phyloP scores from a whole-genome alignment of 495 filamentous ascomycete species.

The Podospora bellae-mahoneyi region DNA sequence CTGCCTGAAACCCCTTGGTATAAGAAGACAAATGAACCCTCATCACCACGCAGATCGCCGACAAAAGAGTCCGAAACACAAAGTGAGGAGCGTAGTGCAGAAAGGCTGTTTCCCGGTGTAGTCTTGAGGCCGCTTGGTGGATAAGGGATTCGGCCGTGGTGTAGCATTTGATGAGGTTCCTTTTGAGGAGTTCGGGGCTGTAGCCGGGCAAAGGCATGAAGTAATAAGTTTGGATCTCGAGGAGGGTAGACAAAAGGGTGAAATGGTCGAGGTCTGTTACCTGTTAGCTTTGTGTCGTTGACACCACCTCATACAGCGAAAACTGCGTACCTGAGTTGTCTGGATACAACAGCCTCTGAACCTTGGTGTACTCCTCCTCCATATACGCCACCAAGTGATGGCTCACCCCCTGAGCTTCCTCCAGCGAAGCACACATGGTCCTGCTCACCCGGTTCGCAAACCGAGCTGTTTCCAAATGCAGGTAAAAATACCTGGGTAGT shows the following conservation, averaged over 20 bases:
- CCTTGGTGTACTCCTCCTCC: conserved; percentile 43
- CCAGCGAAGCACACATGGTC: conserved; percentile 40
- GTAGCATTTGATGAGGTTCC: conserved; percentile 41
- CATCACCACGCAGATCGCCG: conserved; percentile 39
- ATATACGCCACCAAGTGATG: conserved; percentile 39
- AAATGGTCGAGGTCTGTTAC: conserved; percentile 39
- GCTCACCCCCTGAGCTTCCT: conserved; percentile 41
- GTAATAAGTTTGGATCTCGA: conserved; percentile 48
- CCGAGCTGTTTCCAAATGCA: conserved; percentile 42
- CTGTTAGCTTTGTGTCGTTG: background rate
- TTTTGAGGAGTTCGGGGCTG: conserved; percentile 36
- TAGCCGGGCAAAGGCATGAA: conserved; percentile 40
- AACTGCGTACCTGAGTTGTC: conserved; percentile 37
- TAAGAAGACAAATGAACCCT: conserved; percentile 40
- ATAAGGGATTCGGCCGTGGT: conserved; percentile 40
- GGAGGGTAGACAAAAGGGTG: conserved; percentile 38
- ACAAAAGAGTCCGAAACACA: conserved; percentile 38
- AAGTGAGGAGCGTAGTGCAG: conserved; percentile 42
- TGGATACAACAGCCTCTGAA: conserved; percentile 40
- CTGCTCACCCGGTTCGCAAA: conserved; percentile 41
- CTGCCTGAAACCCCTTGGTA: conserved; percentile 23
- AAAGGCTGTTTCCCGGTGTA: conserved; percentile 34
- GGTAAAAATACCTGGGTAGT: conserved; percentile 38
- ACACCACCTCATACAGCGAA: background rate
- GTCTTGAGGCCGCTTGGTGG: conserved; percentile 24